Conservation (phyloP, 495 filamentous ascomycete genomes). For the Xylaria acuta region DNA sequence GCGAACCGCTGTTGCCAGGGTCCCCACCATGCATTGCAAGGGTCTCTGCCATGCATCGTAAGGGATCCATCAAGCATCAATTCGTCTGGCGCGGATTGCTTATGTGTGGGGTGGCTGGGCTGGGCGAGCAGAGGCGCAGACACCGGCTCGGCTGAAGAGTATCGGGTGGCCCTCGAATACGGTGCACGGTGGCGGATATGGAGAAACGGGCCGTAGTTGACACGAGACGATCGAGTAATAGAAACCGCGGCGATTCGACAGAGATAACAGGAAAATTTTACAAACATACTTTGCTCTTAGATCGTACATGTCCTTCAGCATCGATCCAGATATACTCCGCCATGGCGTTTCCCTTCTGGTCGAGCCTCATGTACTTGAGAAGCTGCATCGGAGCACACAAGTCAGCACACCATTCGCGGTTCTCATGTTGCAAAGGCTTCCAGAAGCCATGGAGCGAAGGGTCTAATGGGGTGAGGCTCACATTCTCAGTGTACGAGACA, state of each 20-base stretch:
- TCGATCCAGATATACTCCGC: constrained; percentile 99
- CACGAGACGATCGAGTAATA: constrained; percentile 37
- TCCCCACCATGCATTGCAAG: neutral
- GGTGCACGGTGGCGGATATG: neutral
- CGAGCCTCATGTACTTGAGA: constrained; percentile 87
- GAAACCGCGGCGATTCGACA: constrained; percentile 40
- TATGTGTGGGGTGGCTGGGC: neutral
- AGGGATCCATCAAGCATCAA: neutral
- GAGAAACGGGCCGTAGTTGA: constrained; percentile 25
- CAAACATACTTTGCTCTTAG: constrained; percentile 51
- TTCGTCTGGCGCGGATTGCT: constrained; percentile 27
- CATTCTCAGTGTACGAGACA: constrained; percentile 74
- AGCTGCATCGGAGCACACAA: constrained; percentile 61
- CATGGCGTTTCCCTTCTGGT: constrained; percentile 84
- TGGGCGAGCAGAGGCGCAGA: constrained; percentile 6
- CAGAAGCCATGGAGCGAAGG: constrained; percentile 20
- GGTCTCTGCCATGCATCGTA: constrained; percentile 2
- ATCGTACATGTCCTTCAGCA: constrained; percentile 40
- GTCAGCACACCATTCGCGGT: constrained; percentile 31
- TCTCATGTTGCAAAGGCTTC: neutral
- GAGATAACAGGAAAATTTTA: constrained; percentile 56
- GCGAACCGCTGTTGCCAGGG: neutral
- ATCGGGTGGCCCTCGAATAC: constrained; percentile 7
- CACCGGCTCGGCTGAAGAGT: constrained; percentile 7
- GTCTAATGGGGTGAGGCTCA: constrained; percentile 28